phyloP scores from a whole-genome alignment of 1,284 basidiomycete genomes.

The Pseudozyma pruni region DNA sequence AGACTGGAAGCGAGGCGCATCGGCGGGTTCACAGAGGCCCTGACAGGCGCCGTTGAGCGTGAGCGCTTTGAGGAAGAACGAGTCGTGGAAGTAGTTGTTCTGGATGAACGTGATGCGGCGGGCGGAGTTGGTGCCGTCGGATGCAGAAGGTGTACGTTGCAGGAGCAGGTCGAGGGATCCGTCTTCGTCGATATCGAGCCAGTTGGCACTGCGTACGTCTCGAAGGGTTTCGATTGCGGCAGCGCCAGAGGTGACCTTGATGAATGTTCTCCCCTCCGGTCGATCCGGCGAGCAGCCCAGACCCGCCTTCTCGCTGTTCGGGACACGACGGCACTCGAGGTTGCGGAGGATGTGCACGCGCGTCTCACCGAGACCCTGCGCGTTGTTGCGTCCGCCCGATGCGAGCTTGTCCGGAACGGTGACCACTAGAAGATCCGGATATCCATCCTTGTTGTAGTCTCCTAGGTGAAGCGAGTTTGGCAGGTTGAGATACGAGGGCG shows the following conservation, averaged over 20 bases:
- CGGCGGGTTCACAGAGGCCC: constrained; percentile 74
- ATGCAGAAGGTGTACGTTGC: constrained; percentile 72
- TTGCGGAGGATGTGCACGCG: constrained; percentile 79
- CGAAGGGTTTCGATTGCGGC: constrained; percentile 76
- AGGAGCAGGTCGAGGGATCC: constrained; percentile 92
- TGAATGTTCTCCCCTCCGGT: constrained; percentile 41
- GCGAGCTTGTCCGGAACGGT: constrained; percentile 71
- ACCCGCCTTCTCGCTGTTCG: constrained; percentile 17
- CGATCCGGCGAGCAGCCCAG: constrained; percentile 34
- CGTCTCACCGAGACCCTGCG: constrained; percentile 66
- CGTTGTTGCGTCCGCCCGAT: constrained; percentile 56
- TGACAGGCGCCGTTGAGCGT: constrained; percentile 90
- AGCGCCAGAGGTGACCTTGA: constrained; percentile 73
- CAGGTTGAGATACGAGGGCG: constrained; percentile 69
- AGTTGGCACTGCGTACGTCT: constrained; percentile 83
- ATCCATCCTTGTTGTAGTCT: constrained; percentile 93
- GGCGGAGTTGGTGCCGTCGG: constrained; percentile 42
- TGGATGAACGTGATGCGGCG: constrained; percentile 80
- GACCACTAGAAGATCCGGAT: constrained; percentile 82
- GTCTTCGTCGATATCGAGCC: constrained; percentile 95
- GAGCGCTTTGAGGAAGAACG: constrained; percentile 97
- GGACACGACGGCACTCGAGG: constrained; percentile 75
- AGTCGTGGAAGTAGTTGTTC: constrained; percentile 98
- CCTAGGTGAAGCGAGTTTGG: constrained; percentile 85
- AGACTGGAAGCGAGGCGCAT: constrained; percentile 70